Base-by-base conservation (phyloP, 345 rosid genomes). In the Mercurialis annua region DNA sequence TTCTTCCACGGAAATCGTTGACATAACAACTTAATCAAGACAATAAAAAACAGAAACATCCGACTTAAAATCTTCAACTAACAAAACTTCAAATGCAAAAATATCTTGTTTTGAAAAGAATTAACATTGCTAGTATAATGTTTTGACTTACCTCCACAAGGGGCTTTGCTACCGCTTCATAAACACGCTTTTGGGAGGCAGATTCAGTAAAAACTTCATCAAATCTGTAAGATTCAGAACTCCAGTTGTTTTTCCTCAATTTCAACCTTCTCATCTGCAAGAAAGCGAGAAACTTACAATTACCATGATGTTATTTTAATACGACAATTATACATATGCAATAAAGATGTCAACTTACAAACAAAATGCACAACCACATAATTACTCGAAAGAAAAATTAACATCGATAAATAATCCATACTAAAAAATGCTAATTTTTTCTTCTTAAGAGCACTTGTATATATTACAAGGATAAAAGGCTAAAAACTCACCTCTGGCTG, bases 141-240 rank as follows among this genome's bases (percentile, higher is more conserved):
- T 20, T 31, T 10, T 26, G 53, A 60, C 68, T 69, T 76, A 87
- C 98, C 90, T 93, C 96, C 5, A 93, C 96, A 5, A 93, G 96
- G 64, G 98, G 96, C 64, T 87, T 90, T 52, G 96, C 96, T 17
- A 90, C 98, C 21, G 72, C 94, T 78, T 93, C 96, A 73, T 90
- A 90, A 15, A 93, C 96, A 46, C 97, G 94, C 72, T 84, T 93
- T 70, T 93, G 97, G 24, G 97, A 90, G 78, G 96, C 90, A 63
- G 86, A 77, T 43, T 90, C 96, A 3, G 90, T 72, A 52, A 90
- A 87, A 47, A 90, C 85, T 74, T 90, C 94, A 34, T 90, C 98
- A 38, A 93, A 93, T 81, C 66, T 82, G 66, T 88, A 93, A 2
- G 96, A 84, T 74, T 90, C 98, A 66, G 92, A 82, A 55, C 71